A percentile compares a stretch with the other conserved stretches of the same genome.
Evolutionary conservation across 192 early-diverging fungal genomes (phyloP).

Genomic region (Entomortierella lignicola): DNA sequence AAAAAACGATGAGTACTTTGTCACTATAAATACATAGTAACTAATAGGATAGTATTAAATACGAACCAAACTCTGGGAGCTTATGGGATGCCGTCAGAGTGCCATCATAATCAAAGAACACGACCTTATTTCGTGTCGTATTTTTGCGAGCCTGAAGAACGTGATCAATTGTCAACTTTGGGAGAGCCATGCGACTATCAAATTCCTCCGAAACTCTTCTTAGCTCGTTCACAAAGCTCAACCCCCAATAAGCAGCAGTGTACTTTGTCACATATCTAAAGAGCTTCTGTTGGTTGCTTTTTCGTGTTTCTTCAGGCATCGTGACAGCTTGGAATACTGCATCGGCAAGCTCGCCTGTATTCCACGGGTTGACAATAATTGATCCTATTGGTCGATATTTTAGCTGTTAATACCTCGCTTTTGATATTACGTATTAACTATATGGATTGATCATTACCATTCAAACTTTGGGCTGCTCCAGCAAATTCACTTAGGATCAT

Average conservation of each 20-base stretch:
- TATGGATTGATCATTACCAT: constrained; percentile 79
- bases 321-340: constrained; percentile 92
- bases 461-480: constrained; percentile 97
- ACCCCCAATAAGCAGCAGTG: constrained; percentile 98
- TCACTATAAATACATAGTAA: not conserved
- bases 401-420: not conserved
- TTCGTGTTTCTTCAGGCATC: constrained; percentile 86
- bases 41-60: not conserved
- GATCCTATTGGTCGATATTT: constrained; percentile 66
- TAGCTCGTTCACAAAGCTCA: constrained; percentile 93
- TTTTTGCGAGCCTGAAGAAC: constrained; percentile 65
- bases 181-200: constrained; percentile 70
- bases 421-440: no score
- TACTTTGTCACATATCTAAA: constrained; percentile 96
- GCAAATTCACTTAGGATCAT: constrained; percentile 98
- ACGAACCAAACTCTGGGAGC: constrained; percentile 85
- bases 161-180: constrained; percentile 65
- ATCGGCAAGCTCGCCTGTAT: constrained; percentile 93
- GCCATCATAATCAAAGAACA: constrained; percentile 98
- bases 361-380: constrained; percentile 99
- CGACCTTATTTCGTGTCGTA: constrained; percentile 77
- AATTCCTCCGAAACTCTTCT: constrained; percentile 67
- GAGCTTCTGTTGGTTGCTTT: constrained; percentile 90
- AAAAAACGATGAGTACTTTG: not conserved
- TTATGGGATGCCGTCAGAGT: constrained; percentile 89